Conservation (phyloP, 1,284 basidiomycete genomes). For the Melampsora abietis-canadensis region DNA sequence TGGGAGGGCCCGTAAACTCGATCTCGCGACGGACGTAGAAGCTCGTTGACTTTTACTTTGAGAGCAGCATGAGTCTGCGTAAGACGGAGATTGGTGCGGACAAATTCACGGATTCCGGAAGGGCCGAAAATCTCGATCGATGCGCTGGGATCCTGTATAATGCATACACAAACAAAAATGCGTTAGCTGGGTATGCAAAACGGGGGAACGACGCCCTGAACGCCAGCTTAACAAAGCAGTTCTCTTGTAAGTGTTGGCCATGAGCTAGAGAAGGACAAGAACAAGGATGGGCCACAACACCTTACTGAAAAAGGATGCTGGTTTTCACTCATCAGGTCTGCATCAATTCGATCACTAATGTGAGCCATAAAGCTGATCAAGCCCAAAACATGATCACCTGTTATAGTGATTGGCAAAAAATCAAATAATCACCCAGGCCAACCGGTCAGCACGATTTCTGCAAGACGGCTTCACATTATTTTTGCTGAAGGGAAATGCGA, state of each 20-base stretch:
- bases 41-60: constrained; percentile 75
- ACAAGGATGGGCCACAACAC: constrained; percentile 9
- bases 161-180: not conserved
- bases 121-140: constrained; percentile 78
- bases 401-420: not conserved
- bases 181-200: not conserved
- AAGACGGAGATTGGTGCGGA: constrained; percentile 69
- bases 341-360: constrained; percentile 32
- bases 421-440: not conserved
- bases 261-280: not conserved
- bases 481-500: not conserved
- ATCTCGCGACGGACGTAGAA: constrained; percentile 61
- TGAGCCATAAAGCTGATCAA: constrained; percentile 42
- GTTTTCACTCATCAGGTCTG: constrained; percentile 31
- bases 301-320: constrained; percentile 41
- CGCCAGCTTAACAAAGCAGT: not conserved
- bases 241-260: not conserved
- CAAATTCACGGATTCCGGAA: constrained; percentile 71
- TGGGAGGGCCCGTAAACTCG: constrained; percentile 52
- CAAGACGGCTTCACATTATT: not conserved
- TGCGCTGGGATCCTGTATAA: constrained; percentile 14
- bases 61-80: constrained; percentile 66
- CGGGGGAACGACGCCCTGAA: not conserved
- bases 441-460: not conserved
- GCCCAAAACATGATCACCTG: constrained; percentile 35